These are phyloP conservation scores for Colletotrichum eremochloae DNA, from an alignment of 2,329 filamentous ascomycete species.

Conservation along the genomic window DNA sequence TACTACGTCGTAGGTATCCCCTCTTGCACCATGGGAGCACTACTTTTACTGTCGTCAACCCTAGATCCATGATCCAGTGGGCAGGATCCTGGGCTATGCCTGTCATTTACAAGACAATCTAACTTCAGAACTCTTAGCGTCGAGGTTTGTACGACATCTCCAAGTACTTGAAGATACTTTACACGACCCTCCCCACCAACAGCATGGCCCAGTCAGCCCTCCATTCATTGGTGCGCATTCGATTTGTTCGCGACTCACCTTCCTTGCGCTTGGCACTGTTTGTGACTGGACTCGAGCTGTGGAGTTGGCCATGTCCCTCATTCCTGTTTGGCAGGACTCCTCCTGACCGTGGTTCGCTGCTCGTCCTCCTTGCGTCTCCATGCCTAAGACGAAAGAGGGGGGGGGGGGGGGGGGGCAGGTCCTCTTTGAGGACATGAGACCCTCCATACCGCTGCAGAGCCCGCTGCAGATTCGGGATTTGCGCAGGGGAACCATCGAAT, in stretches of 20 bases:
- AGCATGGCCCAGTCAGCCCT: conserved; percentile 27
- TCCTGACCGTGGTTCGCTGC: conserved; percentile 33
- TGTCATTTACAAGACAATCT: conserved; percentile 24
- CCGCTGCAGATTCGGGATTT: conserved; percentile 41
- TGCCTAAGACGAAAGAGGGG: conserved; percentile 23
- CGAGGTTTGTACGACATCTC: background rate
- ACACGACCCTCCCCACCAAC: conserved; percentile 24
- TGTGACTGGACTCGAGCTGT: conserved; percentile 23
- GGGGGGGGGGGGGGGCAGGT: background rate
- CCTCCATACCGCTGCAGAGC: conserved; percentile 38
- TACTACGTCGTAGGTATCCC: background rate
- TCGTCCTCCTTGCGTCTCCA: conserved; percentile 28
- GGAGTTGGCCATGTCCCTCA: conserved; percentile 7
- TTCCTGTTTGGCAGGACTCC: conserved; percentile 31
- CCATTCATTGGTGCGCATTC: conserved; percentile 41
- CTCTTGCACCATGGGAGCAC: conserved; percentile 3
- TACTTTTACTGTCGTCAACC: conserved; percentile 12
- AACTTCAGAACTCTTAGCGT: conserved; percentile 16
- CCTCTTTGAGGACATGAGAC: conserved; percentile 32
- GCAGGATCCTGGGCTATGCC: conserved; percentile 31
- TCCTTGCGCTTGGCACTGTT: conserved; percentile 32
- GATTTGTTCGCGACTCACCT: conserved; percentile 36
- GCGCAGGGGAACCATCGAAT: conserved; percentile 30
- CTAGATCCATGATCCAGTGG: conserved; percentile 36
- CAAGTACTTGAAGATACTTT: conserved; percentile 30